A percentile compares a stretch with the other conserved stretches of the same genome.
phyloP scores from a whole-genome alignment of 352 stramenopile genomes.

The Achlya hypogyna region DNA sequence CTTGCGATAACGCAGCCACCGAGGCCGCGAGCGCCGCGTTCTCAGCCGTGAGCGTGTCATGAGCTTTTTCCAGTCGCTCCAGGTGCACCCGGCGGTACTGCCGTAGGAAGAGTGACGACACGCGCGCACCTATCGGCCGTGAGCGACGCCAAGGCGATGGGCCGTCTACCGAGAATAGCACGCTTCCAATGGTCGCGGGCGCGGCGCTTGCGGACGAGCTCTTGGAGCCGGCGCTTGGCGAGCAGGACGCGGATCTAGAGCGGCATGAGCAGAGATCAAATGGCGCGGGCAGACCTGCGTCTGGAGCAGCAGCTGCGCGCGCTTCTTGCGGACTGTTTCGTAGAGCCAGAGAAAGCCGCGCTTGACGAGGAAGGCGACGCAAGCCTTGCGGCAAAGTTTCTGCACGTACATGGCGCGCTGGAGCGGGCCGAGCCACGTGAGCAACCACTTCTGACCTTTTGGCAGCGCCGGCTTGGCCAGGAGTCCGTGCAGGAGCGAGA shows the following conservation, averaged over 20 bases:
- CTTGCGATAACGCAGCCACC: slow-evolving; percentile 32
- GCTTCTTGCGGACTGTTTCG: slow-evolving; percentile 50
- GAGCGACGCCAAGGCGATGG: slow-evolving; percentile 15
- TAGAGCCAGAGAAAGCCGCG: slow-evolving; percentile 73
- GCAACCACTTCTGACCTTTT: slow-evolving; percentile 53
- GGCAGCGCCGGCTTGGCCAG: slow-evolving; percentile 57
- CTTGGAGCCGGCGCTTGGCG: slow-evolving; percentile 48
- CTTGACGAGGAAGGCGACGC: slow-evolving; percentile 59
- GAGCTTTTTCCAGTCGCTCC: slow-evolving; percentile 58
- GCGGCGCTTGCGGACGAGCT: slow-evolving; percentile 54
- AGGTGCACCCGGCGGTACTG: slow-evolving; percentile 66
- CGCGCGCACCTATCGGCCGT: slow-evolving; percentile 23
- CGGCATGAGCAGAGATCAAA: background rate
- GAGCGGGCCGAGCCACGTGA: slow-evolving; percentile 78
- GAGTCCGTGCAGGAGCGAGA: slow-evolving; percentile 68
- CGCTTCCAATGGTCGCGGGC: slow-evolving; percentile 57
- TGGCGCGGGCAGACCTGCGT: slow-evolving; percentile 34
- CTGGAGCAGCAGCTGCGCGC: slow-evolving; percentile 57
- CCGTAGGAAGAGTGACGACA: slow-evolving; percentile 44
- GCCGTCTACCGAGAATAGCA: slow-evolving; percentile 53
- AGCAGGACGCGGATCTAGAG: slow-evolving; percentile 15
- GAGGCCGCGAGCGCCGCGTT: slow-evolving; percentile 35
- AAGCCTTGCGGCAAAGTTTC: slow-evolving; percentile 78
- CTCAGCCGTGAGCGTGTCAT: slow-evolving; percentile 32
- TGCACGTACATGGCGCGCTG: slow-evolving; percentile 79